Evolutionary conservation across 768 basidiomycete genomes (phyloP).

Genomic region (Lactifluus echinatus): DNA sequence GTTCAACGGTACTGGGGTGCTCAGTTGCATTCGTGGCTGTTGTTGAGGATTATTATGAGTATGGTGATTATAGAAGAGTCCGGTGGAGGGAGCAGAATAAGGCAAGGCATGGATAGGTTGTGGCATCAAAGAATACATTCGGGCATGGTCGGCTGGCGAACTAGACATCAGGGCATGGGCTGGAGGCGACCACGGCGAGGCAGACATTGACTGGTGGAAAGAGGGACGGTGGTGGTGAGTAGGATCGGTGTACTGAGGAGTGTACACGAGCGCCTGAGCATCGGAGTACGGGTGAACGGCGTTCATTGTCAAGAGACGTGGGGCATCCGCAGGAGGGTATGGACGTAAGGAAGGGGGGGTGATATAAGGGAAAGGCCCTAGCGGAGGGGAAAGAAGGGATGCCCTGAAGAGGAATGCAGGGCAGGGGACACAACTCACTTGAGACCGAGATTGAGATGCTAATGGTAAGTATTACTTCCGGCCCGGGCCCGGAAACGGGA

Average conservation of each 20-base stretch:
- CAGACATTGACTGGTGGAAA: constrained; percentile 12
- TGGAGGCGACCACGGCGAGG: constrained; percentile 22
- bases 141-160: constrained; percentile 19
- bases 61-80: constrained; percentile 18
- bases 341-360: constrained; percentile 4
- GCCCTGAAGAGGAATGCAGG: constrained; percentile 13
- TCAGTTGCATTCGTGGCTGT: constrained; percentile 13
- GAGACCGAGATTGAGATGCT: constrained; percentile 7
- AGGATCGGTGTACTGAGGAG: constrained; percentile 19
- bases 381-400: constrained; percentile 1
- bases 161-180: constrained; percentile 19
- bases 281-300: constrained; percentile 18
- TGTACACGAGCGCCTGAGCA: constrained; percentile 13
- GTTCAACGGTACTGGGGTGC: constrained; percentile 13
- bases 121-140: constrained; percentile 22
- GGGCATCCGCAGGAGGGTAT: constrained; percentile 18
- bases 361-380: constrained; percentile 15
- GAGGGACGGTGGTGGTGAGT: constrained; percentile 19
- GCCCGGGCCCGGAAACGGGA: constrained; percentile 7
- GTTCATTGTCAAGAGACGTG: constrained; percentile 19
- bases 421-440: constrained; percentile 4
- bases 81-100: constrained; percentile 19
- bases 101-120: constrained; percentile 22
- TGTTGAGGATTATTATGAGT: constrained; percentile 10
- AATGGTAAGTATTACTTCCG: not conserved